Conservation (phyloP, 2,329 filamentous ascomycete species). For the Triangularia verruculosa region DNA sequence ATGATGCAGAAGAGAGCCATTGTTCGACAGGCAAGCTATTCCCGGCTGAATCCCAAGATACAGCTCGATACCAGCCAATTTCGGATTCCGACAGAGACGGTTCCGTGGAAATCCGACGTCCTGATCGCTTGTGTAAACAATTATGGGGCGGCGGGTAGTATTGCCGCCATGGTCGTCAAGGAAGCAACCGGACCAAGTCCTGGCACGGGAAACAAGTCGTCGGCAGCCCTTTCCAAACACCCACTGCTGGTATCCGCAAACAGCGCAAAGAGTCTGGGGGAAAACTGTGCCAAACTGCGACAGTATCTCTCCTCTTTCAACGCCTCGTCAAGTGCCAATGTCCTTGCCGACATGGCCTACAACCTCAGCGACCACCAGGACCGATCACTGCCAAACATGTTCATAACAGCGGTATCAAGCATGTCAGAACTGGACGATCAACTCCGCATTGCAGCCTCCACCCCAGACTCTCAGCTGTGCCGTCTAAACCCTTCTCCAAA, state of each 20-base stretch:
- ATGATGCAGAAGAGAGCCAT: slow-evolving; percentile 4
- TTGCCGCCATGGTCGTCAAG: not conserved
- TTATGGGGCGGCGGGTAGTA: not conserved
- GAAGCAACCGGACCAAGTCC: not conserved
- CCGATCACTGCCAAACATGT: not conserved
- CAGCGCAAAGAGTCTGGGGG: not conserved
- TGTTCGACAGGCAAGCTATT: slow-evolving; percentile 13
- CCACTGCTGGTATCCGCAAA: not conserved
- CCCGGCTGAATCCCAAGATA: not conserved
- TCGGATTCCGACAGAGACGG: slow-evolving; percentile 15
- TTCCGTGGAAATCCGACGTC: slow-evolving; percentile 24
- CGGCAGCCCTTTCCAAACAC: not conserved
- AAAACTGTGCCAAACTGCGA: not conserved
- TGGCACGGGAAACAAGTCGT: not conserved
- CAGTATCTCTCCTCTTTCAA: not conserved
- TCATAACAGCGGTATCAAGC: not conserved
- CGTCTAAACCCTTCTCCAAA: too few relatives aligned
- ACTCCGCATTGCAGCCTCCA: not conserved
- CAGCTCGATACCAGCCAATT: slow-evolving; percentile 20
- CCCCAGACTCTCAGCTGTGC: not conserved
- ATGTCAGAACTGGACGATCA: not conserved
- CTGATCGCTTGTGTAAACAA: not conserved
- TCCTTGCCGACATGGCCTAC: not conserved
- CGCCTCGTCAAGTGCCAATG: too few relatives aligned
- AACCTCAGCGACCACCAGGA: not conserved